phyloP scores from a whole-genome alignment of 2,329 filamentous ascomycete species.

The Aureobasidium pullulans region DNA sequence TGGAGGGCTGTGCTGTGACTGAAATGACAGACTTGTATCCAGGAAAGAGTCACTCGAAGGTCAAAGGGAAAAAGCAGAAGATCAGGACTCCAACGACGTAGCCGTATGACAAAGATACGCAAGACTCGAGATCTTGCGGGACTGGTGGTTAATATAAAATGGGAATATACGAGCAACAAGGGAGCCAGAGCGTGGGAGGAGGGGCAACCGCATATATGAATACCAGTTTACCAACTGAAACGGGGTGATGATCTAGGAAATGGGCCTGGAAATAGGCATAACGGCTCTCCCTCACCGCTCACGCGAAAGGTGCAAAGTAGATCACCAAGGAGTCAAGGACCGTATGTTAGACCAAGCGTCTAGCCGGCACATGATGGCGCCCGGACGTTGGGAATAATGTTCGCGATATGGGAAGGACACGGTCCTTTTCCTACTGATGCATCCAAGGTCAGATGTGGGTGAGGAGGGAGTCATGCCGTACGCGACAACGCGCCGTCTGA shows the following conservation, averaged over 20 bases:
- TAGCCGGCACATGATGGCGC: constrained; percentile 14
- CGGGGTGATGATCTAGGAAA: constrained; percentile 8
- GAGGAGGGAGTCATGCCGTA: constrained; percentile 7
- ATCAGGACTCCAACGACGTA: constrained; percentile 9
- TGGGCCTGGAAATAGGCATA: constrained; percentile 10
- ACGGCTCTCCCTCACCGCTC: constrained; percentile 12
- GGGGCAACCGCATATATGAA: constrained; percentile 13
- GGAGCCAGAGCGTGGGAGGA: constrained; percentile 12
- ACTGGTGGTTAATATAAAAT: constrained; percentile 5
- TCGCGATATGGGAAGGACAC: constrained; percentile 6
- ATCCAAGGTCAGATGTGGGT: constrained; percentile 6
- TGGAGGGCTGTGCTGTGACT: constrained; percentile 12
- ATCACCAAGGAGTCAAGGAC: not conserved
- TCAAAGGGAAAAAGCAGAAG: not conserved
- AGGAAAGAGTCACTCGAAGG: not conserved
- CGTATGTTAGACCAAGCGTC: constrained; percentile 11
- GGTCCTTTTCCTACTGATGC: constrained; percentile 4
- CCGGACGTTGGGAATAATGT: constrained; percentile 11
- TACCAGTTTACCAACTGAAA: constrained; percentile 10
- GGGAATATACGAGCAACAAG: constrained; percentile 1
- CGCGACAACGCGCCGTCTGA: constrained; percentile 6
- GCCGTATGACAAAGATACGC: constrained; percentile 1
- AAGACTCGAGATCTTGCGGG: constrained; percentile 1
- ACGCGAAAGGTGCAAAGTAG: not conserved
- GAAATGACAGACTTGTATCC: constrained; percentile 8